phyloP scores from a whole-genome alignment of 2,329 filamentous ascomycete genomes.

The Seiridium unicorne region DNA sequence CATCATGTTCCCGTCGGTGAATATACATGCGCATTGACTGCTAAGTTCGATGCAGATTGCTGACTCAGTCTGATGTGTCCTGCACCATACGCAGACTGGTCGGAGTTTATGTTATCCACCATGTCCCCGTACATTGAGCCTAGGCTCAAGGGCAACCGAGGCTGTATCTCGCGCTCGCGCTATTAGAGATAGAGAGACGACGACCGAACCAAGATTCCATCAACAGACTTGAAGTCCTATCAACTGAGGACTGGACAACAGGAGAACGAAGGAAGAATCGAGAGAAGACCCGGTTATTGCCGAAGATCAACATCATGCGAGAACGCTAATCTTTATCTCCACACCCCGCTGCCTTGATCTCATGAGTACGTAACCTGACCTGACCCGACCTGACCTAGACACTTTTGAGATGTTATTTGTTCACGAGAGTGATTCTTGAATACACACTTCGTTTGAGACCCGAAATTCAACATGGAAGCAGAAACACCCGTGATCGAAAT shows the following conservation, averaged over 20 bases:
- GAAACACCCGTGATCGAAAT: constrained; percentile 39
- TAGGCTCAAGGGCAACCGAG: not conserved
- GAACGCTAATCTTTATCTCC: no score
- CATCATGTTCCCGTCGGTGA: not conserved
- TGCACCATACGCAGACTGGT: not conserved
- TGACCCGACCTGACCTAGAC: no score
- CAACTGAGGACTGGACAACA: no score
- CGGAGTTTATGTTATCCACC: not conserved
- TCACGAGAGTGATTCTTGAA: not conserved
- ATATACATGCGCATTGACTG: not conserved
- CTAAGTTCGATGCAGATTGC: not conserved
- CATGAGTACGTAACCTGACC: no score
- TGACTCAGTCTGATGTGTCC: not conserved
- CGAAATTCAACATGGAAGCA: not conserved
- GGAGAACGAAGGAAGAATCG: not conserved
- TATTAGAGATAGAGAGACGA: not conserved
- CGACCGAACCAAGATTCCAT: no score
- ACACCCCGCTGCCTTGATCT: not conserved
- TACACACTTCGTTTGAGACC: not conserved
- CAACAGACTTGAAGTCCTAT: no score
- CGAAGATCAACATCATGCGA: not conserved
- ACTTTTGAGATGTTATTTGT: no score
- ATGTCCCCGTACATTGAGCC: not conserved
- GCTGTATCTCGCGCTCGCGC: not conserved
- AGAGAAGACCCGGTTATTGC: not conserved